phyloP scores from a whole-genome alignment of 176 grass and related monocot species.

The Bolboschoenus planiculmis region DNA sequence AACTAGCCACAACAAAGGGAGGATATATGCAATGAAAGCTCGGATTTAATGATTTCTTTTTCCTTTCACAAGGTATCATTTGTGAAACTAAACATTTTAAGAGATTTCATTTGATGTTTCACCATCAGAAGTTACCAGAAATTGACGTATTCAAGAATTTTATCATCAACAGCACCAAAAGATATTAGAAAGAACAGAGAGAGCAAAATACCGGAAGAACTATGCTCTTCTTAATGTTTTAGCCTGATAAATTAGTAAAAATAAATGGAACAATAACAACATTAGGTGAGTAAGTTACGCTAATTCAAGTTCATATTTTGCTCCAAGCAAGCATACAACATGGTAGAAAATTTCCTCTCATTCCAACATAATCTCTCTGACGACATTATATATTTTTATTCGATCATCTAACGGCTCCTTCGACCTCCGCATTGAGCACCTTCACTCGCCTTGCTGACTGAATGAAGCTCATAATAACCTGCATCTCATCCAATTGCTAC shows the following conservation, averaged over 20 bases:
- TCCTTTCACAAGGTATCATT: background rate
- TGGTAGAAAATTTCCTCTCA: slow-evolving; percentile 19
- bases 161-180: background rate
- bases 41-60: background rate
- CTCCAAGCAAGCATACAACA: slow-evolving; percentile 21
- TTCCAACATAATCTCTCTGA: background rate
- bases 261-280: slow-evolving; percentile 25
- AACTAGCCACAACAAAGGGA: background rate
- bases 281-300: slow-evolving; percentile 9
- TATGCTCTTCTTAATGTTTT: slow-evolving; percentile 1
- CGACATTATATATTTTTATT: slow-evolving; percentile 3
- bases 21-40: background rate
- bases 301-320: slow-evolving; percentile 24
- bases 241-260: slow-evolving; percentile 27
- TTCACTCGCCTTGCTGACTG: slow-evolving; percentile 26
- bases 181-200: slow-evolving; percentile 4
- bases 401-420: slow-evolving; percentile 15
- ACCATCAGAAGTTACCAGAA: background rate
- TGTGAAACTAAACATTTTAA: too few species aligned
- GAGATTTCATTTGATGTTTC: background rate
- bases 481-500: slow-evolving; percentile 27
- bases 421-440: background rate
- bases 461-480: slow-evolving; percentile 27
- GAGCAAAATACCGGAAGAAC: background rate
- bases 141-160: background rate